A percentile compares a stretch with the other conserved stretches of the same genome.
These are phyloP conservation scores for Plasmodium fragile DNA, from an alignment of 169 alveolate genomes.

Conservation along the genomic window DNA sequence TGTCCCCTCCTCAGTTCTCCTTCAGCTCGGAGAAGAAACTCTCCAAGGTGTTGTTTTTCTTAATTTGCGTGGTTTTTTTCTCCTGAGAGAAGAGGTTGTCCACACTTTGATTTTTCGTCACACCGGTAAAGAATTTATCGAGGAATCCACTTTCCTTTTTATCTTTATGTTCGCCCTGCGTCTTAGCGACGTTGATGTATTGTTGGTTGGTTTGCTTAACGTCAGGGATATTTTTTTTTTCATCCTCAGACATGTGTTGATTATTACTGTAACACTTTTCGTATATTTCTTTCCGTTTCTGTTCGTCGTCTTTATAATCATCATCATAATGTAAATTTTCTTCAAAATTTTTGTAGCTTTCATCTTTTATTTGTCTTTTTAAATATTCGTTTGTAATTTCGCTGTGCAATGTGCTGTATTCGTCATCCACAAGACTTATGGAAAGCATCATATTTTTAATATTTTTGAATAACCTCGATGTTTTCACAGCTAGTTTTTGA, in stretches of 20 bases:
- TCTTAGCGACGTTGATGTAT: background rate
- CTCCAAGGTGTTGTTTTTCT: constrained; percentile 56
- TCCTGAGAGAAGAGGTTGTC: constrained; percentile 68
- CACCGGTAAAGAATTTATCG: constrained; percentile 73
- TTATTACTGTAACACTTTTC: constrained; percentile 24
- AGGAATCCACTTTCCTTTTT: constrained; percentile 59
- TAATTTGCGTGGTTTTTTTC: constrained; percentile 65
- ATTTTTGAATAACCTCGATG: constrained; percentile 65
- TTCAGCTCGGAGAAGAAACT: constrained; percentile 61
- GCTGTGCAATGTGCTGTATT: constrained; percentile 72
- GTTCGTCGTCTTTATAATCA: constrained; percentile 50
- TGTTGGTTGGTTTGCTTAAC: constrained; percentile 4
- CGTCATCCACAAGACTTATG: constrained; percentile 68
- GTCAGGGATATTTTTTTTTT: constrained; percentile 8
- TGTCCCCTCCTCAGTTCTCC: constrained; percentile 15
- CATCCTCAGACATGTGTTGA: constrained; percentile 38
- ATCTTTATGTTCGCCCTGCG: constrained; percentile 20
- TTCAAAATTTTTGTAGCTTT: constrained; percentile 44
- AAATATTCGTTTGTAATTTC: constrained; percentile 76
- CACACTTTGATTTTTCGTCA: constrained; percentile 64
- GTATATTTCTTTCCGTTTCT: constrained; percentile 62
- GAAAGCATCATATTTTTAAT: constrained; percentile 72
- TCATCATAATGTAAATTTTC: constrained; percentile 39
- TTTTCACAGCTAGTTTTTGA: constrained; percentile 74
- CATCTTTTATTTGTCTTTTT: constrained; percentile 73